Conservation (phyloP, 1,284 basidiomycete species). For the Volvariella volvacea region DNA sequence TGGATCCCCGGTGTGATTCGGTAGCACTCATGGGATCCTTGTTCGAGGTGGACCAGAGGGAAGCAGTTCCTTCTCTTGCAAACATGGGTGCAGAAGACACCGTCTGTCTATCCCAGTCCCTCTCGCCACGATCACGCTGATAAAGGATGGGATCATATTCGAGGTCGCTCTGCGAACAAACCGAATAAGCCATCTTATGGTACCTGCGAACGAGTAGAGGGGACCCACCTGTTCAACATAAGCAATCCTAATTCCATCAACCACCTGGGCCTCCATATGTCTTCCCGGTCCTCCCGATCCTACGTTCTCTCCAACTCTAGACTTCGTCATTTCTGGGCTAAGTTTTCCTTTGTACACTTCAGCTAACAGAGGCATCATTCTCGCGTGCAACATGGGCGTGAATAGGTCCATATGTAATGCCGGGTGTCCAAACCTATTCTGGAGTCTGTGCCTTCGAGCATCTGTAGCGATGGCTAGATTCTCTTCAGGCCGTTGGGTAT, state of each 20-base stretch:
- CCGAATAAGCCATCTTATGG: conserved; percentile 4
- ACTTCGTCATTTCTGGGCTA: conserved; percentile 50
- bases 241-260: conserved; percentile 75
- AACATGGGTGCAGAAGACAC: background rate
- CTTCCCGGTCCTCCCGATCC: conserved; percentile 41
- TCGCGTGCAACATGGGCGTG: conserved; percentile 84
- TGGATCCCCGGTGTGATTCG: background rate
- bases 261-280: conserved; percentile 61
- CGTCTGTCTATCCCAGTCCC: conserved; percentile 62
- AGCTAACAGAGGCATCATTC: conserved; percentile 69
- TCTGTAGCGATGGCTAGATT: conserved; percentile 46
- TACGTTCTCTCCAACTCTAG: conserved; percentile 48
- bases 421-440: conserved; percentile 84
- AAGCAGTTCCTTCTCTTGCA: background rate
- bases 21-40: background rate
- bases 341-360: conserved; percentile 75
- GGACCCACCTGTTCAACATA: conserved; percentile 59
- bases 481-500: conserved; percentile 32
- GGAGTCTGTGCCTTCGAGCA: conserved; percentile 60
- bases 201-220: background rate
- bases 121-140: conserved; percentile 69
- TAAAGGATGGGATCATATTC: conserved; percentile 74
- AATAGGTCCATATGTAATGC: conserved; percentile 75
- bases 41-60: background rate
- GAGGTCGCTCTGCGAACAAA: conserved; percentile 45